These are phyloP conservation scores for Pueraria montana DNA, from an alignment of 306 rosid species.

Conservation along the genomic window DNA sequence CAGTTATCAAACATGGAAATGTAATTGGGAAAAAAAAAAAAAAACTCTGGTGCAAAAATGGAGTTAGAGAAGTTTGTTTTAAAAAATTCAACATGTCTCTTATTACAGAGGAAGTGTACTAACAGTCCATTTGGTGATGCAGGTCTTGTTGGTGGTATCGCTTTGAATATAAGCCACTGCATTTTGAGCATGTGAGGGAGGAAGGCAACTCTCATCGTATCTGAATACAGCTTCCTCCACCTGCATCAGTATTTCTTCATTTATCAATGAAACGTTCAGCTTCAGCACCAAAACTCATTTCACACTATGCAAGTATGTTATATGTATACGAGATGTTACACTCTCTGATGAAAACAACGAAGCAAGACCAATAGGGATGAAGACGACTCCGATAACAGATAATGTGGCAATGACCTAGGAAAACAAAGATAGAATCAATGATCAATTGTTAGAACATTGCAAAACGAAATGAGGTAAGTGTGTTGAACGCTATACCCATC, in stretches of 20 bases:
- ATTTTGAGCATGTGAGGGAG: slow-evolving; percentile 42
- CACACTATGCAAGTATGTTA: neutral
- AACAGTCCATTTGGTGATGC: slow-evolving; percentile 68
- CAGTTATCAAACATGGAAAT: slow-evolving; percentile 22
- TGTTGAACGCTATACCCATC: slow-evolving; percentile 49
- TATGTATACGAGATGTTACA: slow-evolving; percentile 47
- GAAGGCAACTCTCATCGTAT: slow-evolving; percentile 74
- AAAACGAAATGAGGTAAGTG: slow-evolving; percentile 1
- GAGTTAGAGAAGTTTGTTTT: slow-evolving; percentile 1
- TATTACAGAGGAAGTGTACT: slow-evolving; percentile 48
- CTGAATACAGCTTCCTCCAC: slow-evolving; percentile 69
- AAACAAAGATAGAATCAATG: neutral
- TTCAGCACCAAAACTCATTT: slow-evolving; percentile 22
- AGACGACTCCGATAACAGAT: slow-evolving; percentile 48
- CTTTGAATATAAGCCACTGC: slow-evolving; percentile 65
- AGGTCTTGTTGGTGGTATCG: slow-evolving; percentile 67
- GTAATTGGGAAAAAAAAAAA: neutral
- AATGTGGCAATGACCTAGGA: slow-evolving; percentile 52
- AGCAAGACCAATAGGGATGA: slow-evolving; percentile 59
- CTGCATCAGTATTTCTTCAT: slow-evolving; percentile 53
- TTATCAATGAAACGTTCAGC: neutral
- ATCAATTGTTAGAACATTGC: slow-evolving; percentile 1
- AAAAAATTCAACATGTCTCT: slow-evolving; percentile 1
- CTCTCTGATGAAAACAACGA: slow-evolving; percentile 53
- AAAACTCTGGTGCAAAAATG: neutral